These are phyloP conservation scores for Dimargaris verticillata DNA, from an alignment of 192 early-diverging fungal genomes.

Conservation along the genomic window DNA sequence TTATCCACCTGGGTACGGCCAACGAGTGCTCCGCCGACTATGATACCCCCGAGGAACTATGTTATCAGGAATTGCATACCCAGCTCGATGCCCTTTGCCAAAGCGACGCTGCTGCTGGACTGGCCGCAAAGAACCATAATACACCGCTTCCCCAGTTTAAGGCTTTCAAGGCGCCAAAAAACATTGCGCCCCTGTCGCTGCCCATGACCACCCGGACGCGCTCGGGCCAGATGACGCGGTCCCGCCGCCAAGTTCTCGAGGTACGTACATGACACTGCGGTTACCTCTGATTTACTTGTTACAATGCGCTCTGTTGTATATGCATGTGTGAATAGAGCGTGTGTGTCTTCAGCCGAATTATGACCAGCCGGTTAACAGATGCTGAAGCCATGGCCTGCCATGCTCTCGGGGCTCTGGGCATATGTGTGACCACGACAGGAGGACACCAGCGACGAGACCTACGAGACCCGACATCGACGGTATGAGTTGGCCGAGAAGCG, in stretches of 20 bases:
- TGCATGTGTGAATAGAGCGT: too few relatives aligned
- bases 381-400: not conserved
- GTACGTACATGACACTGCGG: too few relatives aligned
- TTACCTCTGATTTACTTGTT: too few relatives aligned
- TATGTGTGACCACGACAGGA: not conserved
- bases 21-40: not conserved
- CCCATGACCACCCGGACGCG: not conserved
- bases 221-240: not conserved
- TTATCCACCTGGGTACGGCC: not conserved
- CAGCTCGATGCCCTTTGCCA: not conserved
- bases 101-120: not conserved
- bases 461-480: not conserved
- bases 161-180: not conserved
- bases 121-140: not conserved
- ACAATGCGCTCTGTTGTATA: too few relatives aligned
- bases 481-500: conserved; percentile 8
- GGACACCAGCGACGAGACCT: not conserved
- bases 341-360: too few relatives aligned
- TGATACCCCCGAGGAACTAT: not conserved
- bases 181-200: not conserved
- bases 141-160: not conserved
- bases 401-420: too few relatives aligned
- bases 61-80: not conserved
- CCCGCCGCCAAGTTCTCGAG: not conserved
- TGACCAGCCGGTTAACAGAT: too few relatives aligned